Conservation (phyloP, 805 yeast species). For the Zygosaccharomyces bailii region DNA sequence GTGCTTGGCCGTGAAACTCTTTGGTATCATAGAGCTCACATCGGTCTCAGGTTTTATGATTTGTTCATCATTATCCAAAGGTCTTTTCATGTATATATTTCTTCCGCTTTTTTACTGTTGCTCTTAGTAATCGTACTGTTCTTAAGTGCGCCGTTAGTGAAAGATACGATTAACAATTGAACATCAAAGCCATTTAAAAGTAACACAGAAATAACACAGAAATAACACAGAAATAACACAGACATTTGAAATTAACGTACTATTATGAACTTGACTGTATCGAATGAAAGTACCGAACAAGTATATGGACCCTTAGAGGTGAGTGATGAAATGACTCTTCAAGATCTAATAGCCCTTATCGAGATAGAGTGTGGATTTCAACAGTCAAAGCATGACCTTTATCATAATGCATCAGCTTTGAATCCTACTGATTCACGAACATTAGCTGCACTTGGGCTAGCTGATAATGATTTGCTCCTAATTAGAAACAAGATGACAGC, state of each 20-base stretch:
- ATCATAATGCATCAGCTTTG: conserved; percentile 45
- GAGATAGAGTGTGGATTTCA: conserved; percentile 63
- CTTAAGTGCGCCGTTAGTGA: no score
- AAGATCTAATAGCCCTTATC: conserved; percentile 69
- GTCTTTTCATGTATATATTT: conserved; percentile 11
- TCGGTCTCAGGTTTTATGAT: neutral
- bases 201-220: no score
- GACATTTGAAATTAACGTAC: no score
- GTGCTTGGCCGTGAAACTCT: conserved; percentile 29
- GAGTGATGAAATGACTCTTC: conserved; percentile 56
- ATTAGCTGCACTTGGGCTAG: conserved; percentile 46
- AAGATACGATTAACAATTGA: no score
- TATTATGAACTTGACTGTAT: conserved; percentile 50
- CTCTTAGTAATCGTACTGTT: conserved; percentile 1
- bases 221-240: no score
- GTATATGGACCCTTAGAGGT: conserved; percentile 55
- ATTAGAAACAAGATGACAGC: conserved; percentile 30
- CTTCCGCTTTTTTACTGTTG: neutral
- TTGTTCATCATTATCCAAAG: conserved; percentile 6
- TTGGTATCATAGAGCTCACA: conserved; percentile 21
- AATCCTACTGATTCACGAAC: conserved; percentile 32
- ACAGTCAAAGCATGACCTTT: conserved; percentile 45
- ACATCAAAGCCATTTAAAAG: no score
- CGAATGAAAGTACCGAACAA: conserved; percentile 47
- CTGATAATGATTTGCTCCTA: conserved; percentile 59